phyloP scores from a whole-genome alignment of 257 asterid genomes.

The Cynanchum wilfordii region DNA sequence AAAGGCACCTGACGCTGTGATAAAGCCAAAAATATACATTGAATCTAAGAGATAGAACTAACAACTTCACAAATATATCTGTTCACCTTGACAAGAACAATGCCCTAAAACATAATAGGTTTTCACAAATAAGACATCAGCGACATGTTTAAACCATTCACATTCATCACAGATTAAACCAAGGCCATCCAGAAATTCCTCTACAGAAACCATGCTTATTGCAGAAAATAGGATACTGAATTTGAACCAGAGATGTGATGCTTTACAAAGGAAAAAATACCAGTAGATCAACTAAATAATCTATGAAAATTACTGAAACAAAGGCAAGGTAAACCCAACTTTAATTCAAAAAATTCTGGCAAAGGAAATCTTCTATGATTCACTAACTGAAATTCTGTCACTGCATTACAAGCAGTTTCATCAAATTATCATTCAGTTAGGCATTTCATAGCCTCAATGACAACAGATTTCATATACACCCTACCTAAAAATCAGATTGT shows the following conservation, averaged over 20 bases:
- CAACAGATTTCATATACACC: neutral
- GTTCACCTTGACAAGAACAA: neutral
- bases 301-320: neutral
- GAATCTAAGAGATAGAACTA: neutral
- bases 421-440: neutral
- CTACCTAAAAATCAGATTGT: neutral
- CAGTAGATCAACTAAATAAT: neutral
- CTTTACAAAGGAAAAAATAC: neutral
- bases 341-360: neutral
- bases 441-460: neutral
- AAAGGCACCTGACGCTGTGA: constrained; percentile 64
- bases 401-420: neutral
- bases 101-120: neutral
- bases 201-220: neutral
- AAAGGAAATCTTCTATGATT: neutral
- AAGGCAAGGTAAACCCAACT: constrained; percentile 2
- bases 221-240: neutral
- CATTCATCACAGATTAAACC: neutral
- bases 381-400: neutral
- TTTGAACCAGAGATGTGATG: neutral
- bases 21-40: constrained; percentile 45
- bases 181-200: neutral
- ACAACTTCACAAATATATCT: neutral
- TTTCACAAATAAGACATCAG: too few species aligned
- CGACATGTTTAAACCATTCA: neutral